Evolutionary conservation across 495 filamentous ascomycete species (phyloP).

Genomic region (Chaetomium cochliodes): DNA sequence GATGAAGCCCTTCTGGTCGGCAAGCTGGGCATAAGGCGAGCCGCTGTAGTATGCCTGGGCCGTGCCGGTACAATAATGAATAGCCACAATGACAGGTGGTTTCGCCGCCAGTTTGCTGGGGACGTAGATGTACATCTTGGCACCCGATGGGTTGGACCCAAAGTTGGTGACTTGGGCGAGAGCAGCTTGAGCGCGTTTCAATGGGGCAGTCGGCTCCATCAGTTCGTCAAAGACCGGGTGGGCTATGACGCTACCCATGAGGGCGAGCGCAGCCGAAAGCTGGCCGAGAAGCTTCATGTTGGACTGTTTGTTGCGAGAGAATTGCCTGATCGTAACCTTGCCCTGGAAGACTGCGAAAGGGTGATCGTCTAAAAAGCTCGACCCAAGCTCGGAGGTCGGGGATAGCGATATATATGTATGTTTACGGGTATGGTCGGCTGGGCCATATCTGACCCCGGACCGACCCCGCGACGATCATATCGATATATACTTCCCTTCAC

Average conservation of each 20-base stretch:
- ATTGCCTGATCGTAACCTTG: background rate
- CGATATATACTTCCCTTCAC: constrained; percentile 17
- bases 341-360: background rate
- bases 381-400: background rate
- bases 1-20: constrained; percentile 51
- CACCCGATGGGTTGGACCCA: constrained; percentile 45
- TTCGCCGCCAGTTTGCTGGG: constrained; percentile 51
- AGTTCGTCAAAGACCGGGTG: constrained; percentile 17
- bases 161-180: constrained; percentile 39
- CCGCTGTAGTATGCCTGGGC: constrained; percentile 33
- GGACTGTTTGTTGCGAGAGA: background rate
- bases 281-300: constrained; percentile 20
- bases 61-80: constrained; percentile 50
- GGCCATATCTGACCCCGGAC: background rate
- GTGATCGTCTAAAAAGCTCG: background rate
- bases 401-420: constrained; percentile 12
- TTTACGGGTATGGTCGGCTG: background rate
- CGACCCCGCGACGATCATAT: constrained; percentile 16
- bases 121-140: constrained; percentile 57
- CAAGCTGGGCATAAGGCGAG: constrained; percentile 31
- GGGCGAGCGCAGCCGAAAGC: constrained; percentile 18
- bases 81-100: constrained; percentile 55
- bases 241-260: constrained; percentile 15
- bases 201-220: constrained; percentile 5
- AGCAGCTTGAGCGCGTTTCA: constrained; percentile 16